These are phyloP conservation scores for Trichodelitschia bisporula DNA, from an alignment of 495 filamentous ascomycete species.

Conservation along the genomic window DNA sequence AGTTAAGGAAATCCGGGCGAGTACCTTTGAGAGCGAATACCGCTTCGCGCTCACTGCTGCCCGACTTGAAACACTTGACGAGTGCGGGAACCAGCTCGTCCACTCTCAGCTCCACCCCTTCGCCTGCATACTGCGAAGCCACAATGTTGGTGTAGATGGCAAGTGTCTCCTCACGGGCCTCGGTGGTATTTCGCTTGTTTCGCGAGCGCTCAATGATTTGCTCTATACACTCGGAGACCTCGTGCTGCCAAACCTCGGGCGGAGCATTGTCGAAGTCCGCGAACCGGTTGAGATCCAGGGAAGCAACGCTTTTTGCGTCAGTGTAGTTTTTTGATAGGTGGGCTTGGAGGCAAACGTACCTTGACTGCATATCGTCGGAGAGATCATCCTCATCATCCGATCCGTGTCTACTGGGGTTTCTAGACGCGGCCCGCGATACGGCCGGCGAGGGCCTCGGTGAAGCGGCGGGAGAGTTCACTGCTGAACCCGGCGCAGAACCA, in stretches of 20 bases:
- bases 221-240: constrained; percentile 44
- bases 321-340: constrained; percentile 17
- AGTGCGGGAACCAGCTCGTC: constrained; percentile 47
- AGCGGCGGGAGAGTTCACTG: constrained; percentile 30
- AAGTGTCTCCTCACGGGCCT: constrained; percentile 53
- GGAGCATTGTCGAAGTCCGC: constrained; percentile 23
- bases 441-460: constrained; percentile 20
- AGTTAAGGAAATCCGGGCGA: too few species aligned
- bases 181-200: constrained; percentile 60
- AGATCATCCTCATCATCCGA: constrained; percentile 56
- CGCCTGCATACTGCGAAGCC: constrained; percentile 44
- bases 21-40: constrained; percentile 36
- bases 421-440: constrained; percentile 18
- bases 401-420: constrained; percentile 22
- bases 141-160: constrained; percentile 44
- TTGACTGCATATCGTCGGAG: not conserved
- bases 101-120: constrained; percentile 34
- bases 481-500: constrained; percentile 35
- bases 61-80: constrained; percentile 44
- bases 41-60: constrained; percentile 47
- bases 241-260: constrained; percentile 35
- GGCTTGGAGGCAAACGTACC: not conserved
- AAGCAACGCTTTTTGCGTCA: constrained; percentile 14
- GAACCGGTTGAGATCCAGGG: constrained; percentile 24
- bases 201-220: constrained; percentile 74